Base-by-base conservation (phyloP, 2,329 filamentous ascomycete species). In the Microdochium nivale region DNA sequence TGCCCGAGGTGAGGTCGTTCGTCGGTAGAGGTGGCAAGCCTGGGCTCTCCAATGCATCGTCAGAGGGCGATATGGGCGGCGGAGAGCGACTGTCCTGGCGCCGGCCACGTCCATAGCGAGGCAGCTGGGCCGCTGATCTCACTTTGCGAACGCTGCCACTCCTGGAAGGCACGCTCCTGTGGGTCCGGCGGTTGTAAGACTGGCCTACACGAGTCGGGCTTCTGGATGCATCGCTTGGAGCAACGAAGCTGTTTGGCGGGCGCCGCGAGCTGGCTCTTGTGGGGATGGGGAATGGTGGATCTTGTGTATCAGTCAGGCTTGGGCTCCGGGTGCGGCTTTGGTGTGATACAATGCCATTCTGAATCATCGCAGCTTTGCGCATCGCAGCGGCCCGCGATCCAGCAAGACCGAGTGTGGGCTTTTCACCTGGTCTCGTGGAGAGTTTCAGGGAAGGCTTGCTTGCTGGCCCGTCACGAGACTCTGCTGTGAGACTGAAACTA, bases 271-370 rank as follows among this genome's bases (percentile, higher is more conserved):
- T 97, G 27, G 89, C 88, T 52, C 94, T 79, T 2, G 85, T 86
- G 0, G 94, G 94, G 7, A 99, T 95, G 0, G 94, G 91, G 72
- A 95, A 96, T 0, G 94, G 94, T 25, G 94, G 91, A 50, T 81
- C 76, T 27, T 67, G 71, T 51, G 72, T 54, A 54, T 83, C 89
- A 49, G 73, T 76, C 50, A 82, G 68, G 64, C 78, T 89, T 48
- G 86, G 84, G 62, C 83, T 90, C 54, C 80, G 73, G 10, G 84
- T 76, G 33, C 81, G 79, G 47, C 76, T 72, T 53, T 78, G 77
- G 57, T 92, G 88, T 11, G 82, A 83, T 25, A 80, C 81, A 50
- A 89, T 85, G 19, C 88, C 87, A 62, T 78, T 92, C 55, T 90
- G 86, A 50, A 92, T 90, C 76, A 94, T 80, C 19, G 88, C 87